phyloP scores from a whole-genome alignment of 148 eudicot species.

The Dianthus caryophyllus region DNA sequence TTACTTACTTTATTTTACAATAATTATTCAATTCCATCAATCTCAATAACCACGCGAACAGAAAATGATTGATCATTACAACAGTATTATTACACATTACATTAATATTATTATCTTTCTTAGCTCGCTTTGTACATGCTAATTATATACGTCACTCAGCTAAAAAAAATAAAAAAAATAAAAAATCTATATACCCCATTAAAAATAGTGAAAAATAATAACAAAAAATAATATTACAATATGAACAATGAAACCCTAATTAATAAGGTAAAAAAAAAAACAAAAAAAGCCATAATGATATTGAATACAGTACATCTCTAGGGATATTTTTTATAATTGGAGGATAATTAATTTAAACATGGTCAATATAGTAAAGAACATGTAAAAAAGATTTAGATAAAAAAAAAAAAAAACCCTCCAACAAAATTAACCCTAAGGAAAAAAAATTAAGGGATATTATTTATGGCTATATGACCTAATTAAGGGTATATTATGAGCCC shows the following conservation, averaged over 20 bases:
- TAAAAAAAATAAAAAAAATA: neutral
- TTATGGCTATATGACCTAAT: neutral
- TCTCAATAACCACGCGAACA: neutral
- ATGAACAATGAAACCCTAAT: neutral
- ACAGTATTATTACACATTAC: neutral
- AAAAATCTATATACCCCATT: neutral
- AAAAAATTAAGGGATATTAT: constrained; percentile 27
- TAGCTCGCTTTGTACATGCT: neutral
- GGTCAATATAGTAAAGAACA: constrained; percentile 28
- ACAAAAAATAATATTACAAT: neutral
- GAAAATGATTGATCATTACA: neutral
- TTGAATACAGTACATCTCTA: too few species aligned
- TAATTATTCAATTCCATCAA: neutral
- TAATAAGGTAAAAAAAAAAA: constrained; percentile 11
- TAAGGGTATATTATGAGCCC: neutral
- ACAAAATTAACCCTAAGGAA: constrained; percentile 48
- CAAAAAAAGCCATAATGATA: constrained; percentile 28
- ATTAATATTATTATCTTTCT: neutral
- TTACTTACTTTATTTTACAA: too few species aligned
- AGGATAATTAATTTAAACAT: constrained; percentile 36
- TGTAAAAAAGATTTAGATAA: constrained; percentile 32
- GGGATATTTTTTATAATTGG: constrained; percentile 45
- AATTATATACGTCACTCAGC: neutral
- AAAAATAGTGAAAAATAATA: neutral
- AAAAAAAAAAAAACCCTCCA: constrained; percentile 37